Evolutionary conservation across 371 early-diverging fungal species (phyloP).

Genomic region (Rhizopus arrhizus): DNA sequence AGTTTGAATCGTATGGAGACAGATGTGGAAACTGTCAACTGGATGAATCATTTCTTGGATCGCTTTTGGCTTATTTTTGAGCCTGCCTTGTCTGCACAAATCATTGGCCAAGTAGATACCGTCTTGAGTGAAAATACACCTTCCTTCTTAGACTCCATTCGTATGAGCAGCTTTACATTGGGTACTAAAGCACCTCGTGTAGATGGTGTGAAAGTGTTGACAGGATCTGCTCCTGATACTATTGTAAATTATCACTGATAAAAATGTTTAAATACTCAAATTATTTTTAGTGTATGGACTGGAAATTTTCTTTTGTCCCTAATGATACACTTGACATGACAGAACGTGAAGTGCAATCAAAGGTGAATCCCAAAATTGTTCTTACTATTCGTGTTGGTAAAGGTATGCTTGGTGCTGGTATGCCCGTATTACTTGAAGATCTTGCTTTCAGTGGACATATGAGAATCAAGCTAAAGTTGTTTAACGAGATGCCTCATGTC

Average conservation of each 20-base stretch:
- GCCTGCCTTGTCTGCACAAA: conserved; percentile 77
- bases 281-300: conserved; percentile 78
- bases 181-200: conserved; percentile 94
- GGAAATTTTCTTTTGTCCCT: conserved; percentile 81
- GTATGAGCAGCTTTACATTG: conserved; percentile 90
- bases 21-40: conserved; percentile 86
- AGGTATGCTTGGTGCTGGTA: conserved; percentile 80
- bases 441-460: conserved; percentile 83
- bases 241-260: conserved; percentile 52
- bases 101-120: conserved; percentile 72
- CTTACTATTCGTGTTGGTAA: conserved; percentile 89
- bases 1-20: conserved; percentile 52
- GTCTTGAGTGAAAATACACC: conserved; percentile 79
- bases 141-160: conserved; percentile 84
- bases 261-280: neutral
- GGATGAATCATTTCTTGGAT: conserved; percentile 90
- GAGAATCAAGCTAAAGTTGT: conserved; percentile 77
- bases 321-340: conserved; percentile 73
- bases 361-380: conserved; percentile 88
- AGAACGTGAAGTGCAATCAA: conserved; percentile 56
- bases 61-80: conserved; percentile 94
- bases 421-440: conserved; percentile 90
- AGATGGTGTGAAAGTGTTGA: conserved; percentile 77
- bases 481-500: conserved; percentile 83
- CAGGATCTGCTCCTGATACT: conserved; percentile 75